Percentiles rank a stretch among this genome's conserved stretches.
phyloP scores from a whole-genome alignment of 139 green algal species.

The Marvania coccoides region DNA sequence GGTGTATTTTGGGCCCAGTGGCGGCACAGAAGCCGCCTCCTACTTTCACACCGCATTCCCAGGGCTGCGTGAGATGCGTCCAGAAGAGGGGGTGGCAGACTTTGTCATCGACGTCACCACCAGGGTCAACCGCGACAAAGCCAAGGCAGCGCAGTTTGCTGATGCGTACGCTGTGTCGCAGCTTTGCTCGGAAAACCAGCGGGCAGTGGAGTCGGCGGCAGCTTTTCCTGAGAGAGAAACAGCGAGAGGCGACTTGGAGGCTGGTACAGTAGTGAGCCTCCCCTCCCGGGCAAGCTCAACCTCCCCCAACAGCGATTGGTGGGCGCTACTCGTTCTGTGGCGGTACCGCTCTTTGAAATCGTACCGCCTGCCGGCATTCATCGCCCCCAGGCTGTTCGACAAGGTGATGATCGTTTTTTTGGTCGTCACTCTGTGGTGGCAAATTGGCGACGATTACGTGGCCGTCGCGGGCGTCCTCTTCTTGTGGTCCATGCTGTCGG shows the following conservation, averaged over 20 bases:
- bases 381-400: background rate
- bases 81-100: background rate
- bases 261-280: background rate
- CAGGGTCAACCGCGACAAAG: background rate
- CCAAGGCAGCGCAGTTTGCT: background rate
- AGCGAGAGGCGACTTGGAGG: background rate
- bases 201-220: background rate
- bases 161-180: background rate
- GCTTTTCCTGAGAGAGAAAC: background rate
- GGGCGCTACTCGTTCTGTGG: background rate
- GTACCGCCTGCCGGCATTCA: background rate
- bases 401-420: background rate
- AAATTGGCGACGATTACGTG: background rate
- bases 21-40: background rate
- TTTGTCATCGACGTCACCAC: background rate
- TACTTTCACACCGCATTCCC: background rate
- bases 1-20: slow-evolving; percentile 1
- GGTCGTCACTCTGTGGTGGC: background rate
- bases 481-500: background rate
- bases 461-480: background rate
- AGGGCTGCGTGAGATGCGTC: background rate
- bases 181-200: background rate
- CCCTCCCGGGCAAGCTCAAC: background rate
- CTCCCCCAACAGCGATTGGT: background rate
- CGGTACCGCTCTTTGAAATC: background rate